These are phyloP conservation scores for Vinca major DNA, from an alignment of 305 asterid species.

Conservation along the genomic window DNA sequence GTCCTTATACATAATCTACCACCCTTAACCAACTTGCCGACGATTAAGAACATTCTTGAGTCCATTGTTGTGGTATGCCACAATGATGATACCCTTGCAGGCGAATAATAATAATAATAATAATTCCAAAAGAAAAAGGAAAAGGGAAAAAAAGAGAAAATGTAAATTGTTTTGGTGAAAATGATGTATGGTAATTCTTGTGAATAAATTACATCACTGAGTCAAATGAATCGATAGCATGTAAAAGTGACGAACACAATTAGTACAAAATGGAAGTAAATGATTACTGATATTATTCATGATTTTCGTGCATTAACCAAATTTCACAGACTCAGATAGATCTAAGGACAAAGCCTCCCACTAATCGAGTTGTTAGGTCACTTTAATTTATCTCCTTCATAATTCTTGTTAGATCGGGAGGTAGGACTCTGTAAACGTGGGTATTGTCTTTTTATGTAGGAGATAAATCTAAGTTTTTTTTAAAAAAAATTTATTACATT, in stretches of 20 bases:
- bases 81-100: too few relatives aligned
- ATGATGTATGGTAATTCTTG: constrained; percentile 5
- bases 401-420: too few relatives aligned
- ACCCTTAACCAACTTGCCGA: too few relatives aligned
- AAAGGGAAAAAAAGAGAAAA: not conserved
- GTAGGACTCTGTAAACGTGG: too few relatives aligned
- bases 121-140: not conserved
- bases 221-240: not conserved
- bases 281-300: constrained; percentile 6
- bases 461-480: too few relatives aligned
- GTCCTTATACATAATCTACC: too few relatives aligned
- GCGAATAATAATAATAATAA: too few relatives aligned
- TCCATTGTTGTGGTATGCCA: not conserved
- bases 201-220: not conserved
- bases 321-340: not conserved
- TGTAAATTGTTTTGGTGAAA: constrained; percentile 4
- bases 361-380: too few relatives aligned
- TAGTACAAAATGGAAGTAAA: constrained; percentile 12
- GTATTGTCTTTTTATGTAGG: too few relatives aligned
- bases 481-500: too few relatives aligned
- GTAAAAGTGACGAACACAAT: constrained; percentile 10
- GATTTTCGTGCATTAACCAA: constrained; percentile 9
- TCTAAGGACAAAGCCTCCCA: too few relatives aligned
- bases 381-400: too few relatives aligned
- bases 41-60: not conserved